These are phyloP conservation scores for Pestalotiopsis sp. DNA, from an alignment of 2,329 filamentous ascomycete genomes.

Conservation along the genomic window DNA sequence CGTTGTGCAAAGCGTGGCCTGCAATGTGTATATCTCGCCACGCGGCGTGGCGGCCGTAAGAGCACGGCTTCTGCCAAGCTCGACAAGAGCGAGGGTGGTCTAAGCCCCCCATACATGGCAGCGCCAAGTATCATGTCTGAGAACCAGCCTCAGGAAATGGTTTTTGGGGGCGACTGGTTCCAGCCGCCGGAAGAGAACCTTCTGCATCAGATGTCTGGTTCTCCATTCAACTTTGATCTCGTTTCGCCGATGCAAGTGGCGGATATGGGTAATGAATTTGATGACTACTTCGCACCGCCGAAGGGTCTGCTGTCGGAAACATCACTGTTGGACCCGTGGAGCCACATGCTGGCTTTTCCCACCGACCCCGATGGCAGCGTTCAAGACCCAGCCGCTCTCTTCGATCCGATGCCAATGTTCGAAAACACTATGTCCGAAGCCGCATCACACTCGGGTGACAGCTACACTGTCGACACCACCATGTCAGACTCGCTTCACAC, in stretches of 20 bases:
- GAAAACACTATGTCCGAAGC: not conserved
- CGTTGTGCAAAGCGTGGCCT: slow-evolving; percentile 23
- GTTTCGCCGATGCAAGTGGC: not conserved
- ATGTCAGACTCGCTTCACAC: not conserved
- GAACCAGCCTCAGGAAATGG: not conserved
- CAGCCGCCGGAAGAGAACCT: not conserved
- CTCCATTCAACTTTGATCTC: not conserved
- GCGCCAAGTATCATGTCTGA: not conserved
- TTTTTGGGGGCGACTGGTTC: not conserved
- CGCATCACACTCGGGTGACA: not conserved
- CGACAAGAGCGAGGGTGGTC: not conserved
- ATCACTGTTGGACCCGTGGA: not conserved
- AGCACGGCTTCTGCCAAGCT: not conserved
- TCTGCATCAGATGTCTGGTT: not conserved
- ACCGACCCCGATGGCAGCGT: not conserved
- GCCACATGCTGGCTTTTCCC: not conserved
- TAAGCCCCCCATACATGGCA: not conserved
- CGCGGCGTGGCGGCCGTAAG: not conserved
- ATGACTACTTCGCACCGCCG: not conserved
- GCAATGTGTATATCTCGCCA: slow-evolving; percentile 20
- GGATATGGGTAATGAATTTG: not conserved
- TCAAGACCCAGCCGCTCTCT: not conserved
- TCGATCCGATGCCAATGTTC: not conserved
- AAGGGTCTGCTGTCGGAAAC: not conserved
- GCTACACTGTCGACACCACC: not conserved